phyloP scores from a whole-genome alignment of 2,329 filamentous ascomycete species.

The Ascochyta rabiei region DNA sequence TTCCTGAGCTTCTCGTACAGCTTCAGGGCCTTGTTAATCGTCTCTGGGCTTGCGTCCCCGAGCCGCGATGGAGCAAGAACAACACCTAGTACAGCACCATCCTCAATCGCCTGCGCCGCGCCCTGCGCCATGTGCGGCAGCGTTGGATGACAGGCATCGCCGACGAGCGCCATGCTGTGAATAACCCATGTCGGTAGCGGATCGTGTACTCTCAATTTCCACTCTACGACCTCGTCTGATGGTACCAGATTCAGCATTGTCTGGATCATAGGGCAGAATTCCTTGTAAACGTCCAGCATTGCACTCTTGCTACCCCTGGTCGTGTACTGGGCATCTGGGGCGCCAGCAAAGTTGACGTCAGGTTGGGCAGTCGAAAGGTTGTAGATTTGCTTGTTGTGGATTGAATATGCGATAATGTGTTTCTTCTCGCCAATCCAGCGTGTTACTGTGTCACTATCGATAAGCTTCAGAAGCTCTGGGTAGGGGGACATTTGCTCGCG shows the following conservation, averaged over 20 bases:
- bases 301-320: constrained; percentile 65
- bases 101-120: constrained; percentile 69
- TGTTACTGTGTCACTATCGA: constrained; percentile 70
- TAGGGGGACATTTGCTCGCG: constrained; percentile 70
- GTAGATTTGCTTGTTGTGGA: constrained; percentile 70
- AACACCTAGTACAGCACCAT: constrained; percentile 62
- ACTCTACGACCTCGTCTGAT: constrained; percentile 70
- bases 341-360: constrained; percentile 64
- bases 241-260: constrained; percentile 66
- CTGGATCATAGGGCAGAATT: constrained; percentile 67
- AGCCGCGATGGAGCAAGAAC: constrained; percentile 58
- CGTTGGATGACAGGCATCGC: constrained; percentile 68
- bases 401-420: constrained; percentile 80
- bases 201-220: constrained; percentile 67
- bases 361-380: constrained; percentile 69
- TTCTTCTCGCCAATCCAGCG: constrained; percentile 78
- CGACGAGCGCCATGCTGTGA: constrained; percentile 59
- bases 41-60: constrained; percentile 48
- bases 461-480: constrained; percentile 68
- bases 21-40: constrained; percentile 59
- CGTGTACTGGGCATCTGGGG: constrained; percentile 65
- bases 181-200: constrained; percentile 68
- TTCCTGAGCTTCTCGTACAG: constrained; percentile 64
- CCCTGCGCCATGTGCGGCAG: constrained; percentile 69
- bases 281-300: constrained; percentile 65